phyloP scores from a whole-genome alignment of 208 protist genomes.

The Acanthamoeba sp. region DNA sequence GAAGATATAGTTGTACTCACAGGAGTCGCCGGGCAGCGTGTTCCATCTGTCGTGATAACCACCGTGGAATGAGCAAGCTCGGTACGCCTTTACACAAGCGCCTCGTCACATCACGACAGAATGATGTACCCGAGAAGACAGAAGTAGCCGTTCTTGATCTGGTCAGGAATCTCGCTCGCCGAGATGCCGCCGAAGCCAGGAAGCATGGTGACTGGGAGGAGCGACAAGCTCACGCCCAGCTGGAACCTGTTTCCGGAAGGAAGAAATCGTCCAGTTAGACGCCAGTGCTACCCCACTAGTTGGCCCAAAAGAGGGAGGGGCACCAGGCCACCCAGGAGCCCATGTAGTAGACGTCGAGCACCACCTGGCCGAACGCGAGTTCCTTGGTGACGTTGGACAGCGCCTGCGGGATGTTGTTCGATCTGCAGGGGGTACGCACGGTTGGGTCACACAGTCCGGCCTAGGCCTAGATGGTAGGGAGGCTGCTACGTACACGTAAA shows the following conservation, averaged over 20 bases:
- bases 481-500: slow-evolving; percentile 28
- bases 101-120: no score
- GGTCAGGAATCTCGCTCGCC: slow-evolving; percentile 34
- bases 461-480: no score
- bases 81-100: no score
- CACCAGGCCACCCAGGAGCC: slow-evolving; percentile 57
- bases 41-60: slow-evolving; percentile 52
- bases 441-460: no score
- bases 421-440: not conserved
- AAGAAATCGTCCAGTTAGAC: no score
- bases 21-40: slow-evolving; percentile 71
- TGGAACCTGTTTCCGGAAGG: slow-evolving; percentile 7
- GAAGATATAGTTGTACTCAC: slow-evolving; percentile 75
- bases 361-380: slow-evolving; percentile 39
- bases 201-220: slow-evolving; percentile 50
- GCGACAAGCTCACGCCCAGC: slow-evolving; percentile 41
- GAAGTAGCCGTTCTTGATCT: slow-evolving; percentile 58
- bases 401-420: slow-evolving; percentile 45
- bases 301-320: no score
- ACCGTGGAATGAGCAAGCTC: no score
- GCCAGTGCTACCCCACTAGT: no score
- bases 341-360: slow-evolving; percentile 69
- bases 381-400: slow-evolving; percentile 62
- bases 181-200: slow-evolving; percentile 53
- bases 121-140: slow-evolving; percentile 52